These are phyloP conservation scores for Lathyrus aphaca DNA, from an alignment of 306 rosid genomes.

Conservation along the genomic window DNA sequence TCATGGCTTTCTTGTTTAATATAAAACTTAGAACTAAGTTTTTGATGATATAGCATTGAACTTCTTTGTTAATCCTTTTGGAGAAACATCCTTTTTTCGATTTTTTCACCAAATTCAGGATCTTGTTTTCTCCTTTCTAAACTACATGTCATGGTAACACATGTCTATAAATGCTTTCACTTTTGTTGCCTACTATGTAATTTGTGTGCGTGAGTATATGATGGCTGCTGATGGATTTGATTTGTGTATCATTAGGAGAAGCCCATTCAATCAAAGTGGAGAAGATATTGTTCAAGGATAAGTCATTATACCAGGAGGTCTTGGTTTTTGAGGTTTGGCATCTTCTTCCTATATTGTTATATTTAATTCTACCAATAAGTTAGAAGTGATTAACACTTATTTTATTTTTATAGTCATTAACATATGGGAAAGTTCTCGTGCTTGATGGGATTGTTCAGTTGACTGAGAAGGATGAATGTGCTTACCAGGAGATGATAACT, in stretches of 20 bases:
- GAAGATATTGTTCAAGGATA: slow-evolving; percentile 65
- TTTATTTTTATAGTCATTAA: slow-evolving; percentile 63
- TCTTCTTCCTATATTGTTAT: slow-evolving; percentile 41
- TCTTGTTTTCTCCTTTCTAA: slow-evolving; percentile 9
- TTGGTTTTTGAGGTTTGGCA: slow-evolving; percentile 81
- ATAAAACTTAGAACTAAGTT: slow-evolving; percentile 1
- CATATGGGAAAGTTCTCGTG: slow-evolving; percentile 91
- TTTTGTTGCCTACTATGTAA: slow-evolving; percentile 21
- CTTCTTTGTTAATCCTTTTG: slow-evolving; percentile 10
- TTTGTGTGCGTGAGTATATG: neutral
- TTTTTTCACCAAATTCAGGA: neutral
- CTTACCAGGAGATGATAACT: slow-evolving; percentile 98
- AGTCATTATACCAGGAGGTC: slow-evolving; percentile 88
- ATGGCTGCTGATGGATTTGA: slow-evolving; percentile 27
- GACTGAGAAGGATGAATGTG: slow-evolving; percentile 97
- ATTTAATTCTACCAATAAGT: slow-evolving; percentile 8
- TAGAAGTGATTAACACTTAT: slow-evolving; percentile 31
- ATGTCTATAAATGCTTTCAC: neutral
- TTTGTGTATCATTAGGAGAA: slow-evolving; percentile 63
- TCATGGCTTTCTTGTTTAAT: slow-evolving; percentile 11
- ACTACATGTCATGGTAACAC: neutral
- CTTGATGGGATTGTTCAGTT: slow-evolving; percentile 98
- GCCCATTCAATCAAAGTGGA: slow-evolving; percentile 87
- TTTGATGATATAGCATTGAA: neutral
- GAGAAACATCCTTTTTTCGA: neutral